Evolutionary conservation across 441 rosid species (phyloP).

Genomic region (Syzygium syzygioides): DNA sequence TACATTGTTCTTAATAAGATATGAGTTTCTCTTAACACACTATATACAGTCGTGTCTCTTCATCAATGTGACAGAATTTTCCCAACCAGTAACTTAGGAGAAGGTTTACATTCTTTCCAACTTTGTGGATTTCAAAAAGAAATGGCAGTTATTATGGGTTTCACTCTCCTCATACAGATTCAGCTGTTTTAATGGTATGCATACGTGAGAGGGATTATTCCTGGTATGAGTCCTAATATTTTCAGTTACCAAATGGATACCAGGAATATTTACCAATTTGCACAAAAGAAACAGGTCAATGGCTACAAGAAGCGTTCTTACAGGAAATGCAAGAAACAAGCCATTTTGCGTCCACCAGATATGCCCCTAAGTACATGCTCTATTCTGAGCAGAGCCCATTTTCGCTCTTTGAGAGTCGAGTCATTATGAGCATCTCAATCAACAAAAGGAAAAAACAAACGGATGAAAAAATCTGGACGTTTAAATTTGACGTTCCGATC

Average conservation of each 20-base stretch:
- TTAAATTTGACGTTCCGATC: accelerated
- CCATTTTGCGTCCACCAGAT: background rate
- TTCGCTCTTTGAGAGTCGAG: background rate
- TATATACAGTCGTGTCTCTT: background rate
- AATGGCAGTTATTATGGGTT: background rate
- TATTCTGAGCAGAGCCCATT: background rate
- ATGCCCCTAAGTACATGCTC: background rate
- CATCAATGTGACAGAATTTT: background rate
- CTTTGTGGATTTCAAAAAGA: background rate
- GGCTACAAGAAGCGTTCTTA: background rate
- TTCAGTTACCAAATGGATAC: background rate
- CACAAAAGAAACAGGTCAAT: background rate
- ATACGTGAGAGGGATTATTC: background rate
- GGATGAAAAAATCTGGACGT: background rate
- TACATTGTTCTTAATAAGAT: background rate
- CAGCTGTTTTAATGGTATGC: background rate
- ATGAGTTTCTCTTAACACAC: background rate
- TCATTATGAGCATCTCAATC: accelerated
- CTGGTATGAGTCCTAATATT: background rate
- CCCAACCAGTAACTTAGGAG: background rate
- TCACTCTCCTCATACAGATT: accelerated
- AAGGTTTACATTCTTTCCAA: background rate
- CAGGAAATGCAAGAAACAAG: background rate
- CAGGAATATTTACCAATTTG: background rate
- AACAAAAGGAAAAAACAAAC: background rate